Conservation (phyloP, 2,329 filamentous ascomycete species). For the Fusarium sp. region DNA sequence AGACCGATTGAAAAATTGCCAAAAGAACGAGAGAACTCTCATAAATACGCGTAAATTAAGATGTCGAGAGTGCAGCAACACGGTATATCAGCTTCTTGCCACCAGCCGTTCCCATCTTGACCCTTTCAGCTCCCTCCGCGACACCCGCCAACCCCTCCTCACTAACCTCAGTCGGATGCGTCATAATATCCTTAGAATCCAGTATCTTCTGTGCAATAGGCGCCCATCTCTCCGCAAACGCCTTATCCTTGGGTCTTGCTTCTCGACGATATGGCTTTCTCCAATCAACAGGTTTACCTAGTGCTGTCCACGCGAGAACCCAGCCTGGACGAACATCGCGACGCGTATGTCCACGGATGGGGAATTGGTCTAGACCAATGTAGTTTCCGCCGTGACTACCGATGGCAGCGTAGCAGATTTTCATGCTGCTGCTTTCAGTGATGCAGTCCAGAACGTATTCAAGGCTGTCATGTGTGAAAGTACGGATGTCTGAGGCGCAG, state of each 20-base stretch:
- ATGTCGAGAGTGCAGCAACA: neutral
- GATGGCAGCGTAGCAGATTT: neutral
- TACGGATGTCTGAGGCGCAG: slow-evolving; percentile 2
- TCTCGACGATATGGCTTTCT: slow-evolving; percentile 12
- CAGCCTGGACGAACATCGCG: slow-evolving; percentile 34
- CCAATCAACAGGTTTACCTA: slow-evolving; percentile 21
- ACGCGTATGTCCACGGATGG: slow-evolving; percentile 37
- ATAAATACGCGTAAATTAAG: neutral
- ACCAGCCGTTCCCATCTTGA: neutral
- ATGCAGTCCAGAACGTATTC: neutral
- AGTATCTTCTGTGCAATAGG: neutral
- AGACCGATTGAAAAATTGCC: neutral
- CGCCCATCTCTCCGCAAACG: neutral
- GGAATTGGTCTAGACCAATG: slow-evolving; percentile 34
- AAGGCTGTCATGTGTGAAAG: neutral
- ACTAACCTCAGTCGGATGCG: neutral
- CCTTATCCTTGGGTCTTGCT: neutral
- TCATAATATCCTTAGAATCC: neutral
- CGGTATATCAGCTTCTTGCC: slow-evolving; percentile 1
- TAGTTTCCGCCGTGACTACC: slow-evolving; percentile 10
- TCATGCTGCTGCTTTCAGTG: slow-evolving; percentile 1
- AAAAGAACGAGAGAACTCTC: no score
- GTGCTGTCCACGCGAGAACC: slow-evolving; percentile 32
- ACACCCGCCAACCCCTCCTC: neutral
- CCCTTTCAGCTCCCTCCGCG: neutral